Conservation (phyloP, 495 filamentous ascomycete species). For the Penicillium ochrochloron region DNA sequence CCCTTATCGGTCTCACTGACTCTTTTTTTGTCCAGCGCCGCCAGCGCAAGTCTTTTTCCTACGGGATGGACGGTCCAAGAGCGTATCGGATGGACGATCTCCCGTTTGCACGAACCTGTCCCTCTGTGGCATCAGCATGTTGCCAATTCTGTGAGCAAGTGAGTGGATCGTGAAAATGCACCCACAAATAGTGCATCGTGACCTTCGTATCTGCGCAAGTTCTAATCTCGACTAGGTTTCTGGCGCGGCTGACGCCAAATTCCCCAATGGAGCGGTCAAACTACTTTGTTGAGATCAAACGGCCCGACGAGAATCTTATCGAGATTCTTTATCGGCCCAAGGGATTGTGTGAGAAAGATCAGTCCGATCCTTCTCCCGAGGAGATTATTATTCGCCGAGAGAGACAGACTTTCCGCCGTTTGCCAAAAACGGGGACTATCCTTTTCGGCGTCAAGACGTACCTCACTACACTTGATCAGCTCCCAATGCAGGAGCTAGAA, state of each 20-base stretch:
- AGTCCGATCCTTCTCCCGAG: slow-evolving; percentile 35
- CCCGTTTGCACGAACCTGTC: slow-evolving; percentile 55
- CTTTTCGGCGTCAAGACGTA: slow-evolving; percentile 61
- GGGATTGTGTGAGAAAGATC: slow-evolving; percentile 39
- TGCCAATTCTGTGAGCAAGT: slow-evolving; percentile 57
- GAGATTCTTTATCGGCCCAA: slow-evolving; percentile 46
- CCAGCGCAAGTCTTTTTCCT: slow-evolving; percentile 61
- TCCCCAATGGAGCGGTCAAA: slow-evolving; percentile 59
- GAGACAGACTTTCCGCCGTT: slow-evolving; percentile 58
- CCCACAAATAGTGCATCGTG: not conserved
- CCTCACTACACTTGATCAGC: slow-evolving; percentile 50
- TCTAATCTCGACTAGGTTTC: slow-evolving; percentile 42
- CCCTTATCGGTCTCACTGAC: slow-evolving; percentile 11
- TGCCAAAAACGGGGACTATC: slow-evolving; percentile 52
- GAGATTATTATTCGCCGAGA: slow-evolving; percentile 57
- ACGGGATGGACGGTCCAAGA: slow-evolving; percentile 60
- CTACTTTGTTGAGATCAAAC: slow-evolving; percentile 57
- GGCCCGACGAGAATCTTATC: slow-evolving; percentile 46
- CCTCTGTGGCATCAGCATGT: slow-evolving; percentile 60
- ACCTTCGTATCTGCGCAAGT: not conserved
- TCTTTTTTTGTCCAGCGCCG: slow-evolving; percentile 39
- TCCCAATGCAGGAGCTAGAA: slow-evolving; percentile 49
- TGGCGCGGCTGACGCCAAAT: slow-evolving; percentile 48
- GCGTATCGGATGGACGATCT: slow-evolving; percentile 59
- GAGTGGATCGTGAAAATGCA: slow-evolving; percentile 24